phyloP scores from a whole-genome alignment of 2,329 filamentous ascomycete genomes.

The Ceratocystis eucalypticola region DNA sequence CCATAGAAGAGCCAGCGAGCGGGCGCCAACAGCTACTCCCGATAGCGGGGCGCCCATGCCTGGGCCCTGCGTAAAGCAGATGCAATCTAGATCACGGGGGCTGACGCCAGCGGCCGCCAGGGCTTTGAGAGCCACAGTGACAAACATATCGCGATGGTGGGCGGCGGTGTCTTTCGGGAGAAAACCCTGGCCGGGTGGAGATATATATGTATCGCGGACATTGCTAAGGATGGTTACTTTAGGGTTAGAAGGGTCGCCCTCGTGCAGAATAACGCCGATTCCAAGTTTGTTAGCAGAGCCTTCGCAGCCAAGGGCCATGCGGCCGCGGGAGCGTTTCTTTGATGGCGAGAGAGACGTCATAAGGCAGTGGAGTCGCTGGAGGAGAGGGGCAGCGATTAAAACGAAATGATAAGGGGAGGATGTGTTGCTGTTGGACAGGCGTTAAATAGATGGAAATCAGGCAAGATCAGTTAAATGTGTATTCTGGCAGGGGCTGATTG shows the following conservation, averaged over 20 bases:
- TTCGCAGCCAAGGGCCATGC: conserved; percentile 53
- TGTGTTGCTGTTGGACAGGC: neutral
- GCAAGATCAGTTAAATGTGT: too few relatives aligned
- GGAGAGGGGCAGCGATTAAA: neutral
- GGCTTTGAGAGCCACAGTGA: conserved; percentile 64
- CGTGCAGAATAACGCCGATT: conserved; percentile 79
- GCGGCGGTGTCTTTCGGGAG: conserved; percentile 90
- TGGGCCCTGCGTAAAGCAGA: conserved; percentile 90
- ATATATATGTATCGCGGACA: conserved; percentile 82
- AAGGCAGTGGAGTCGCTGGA: neutral
- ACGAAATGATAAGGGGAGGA: neutral
- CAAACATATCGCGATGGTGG: conserved; percentile 81
- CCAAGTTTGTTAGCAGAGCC: conserved; percentile 97
- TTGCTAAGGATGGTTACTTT: conserved; percentile 63
- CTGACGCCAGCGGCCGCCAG: conserved; percentile 53
- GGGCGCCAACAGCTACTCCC: conserved; percentile 70
- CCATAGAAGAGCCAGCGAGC: conserved; percentile 75
- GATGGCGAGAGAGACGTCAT: conserved; percentile 21
- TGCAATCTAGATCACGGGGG: conserved; percentile 63
- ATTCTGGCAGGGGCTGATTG: too few relatives aligned
- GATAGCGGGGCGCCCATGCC: conserved; percentile 93
- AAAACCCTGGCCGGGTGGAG: conserved; percentile 86
- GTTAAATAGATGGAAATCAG: too few relatives aligned
- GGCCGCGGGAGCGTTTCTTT: conserved; percentile 24
- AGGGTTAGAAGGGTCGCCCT: conserved; percentile 39